These are phyloP conservation scores for Didymella pomorum DNA, from an alignment of 2,329 filamentous ascomycete species.

Conservation along the genomic window DNA sequence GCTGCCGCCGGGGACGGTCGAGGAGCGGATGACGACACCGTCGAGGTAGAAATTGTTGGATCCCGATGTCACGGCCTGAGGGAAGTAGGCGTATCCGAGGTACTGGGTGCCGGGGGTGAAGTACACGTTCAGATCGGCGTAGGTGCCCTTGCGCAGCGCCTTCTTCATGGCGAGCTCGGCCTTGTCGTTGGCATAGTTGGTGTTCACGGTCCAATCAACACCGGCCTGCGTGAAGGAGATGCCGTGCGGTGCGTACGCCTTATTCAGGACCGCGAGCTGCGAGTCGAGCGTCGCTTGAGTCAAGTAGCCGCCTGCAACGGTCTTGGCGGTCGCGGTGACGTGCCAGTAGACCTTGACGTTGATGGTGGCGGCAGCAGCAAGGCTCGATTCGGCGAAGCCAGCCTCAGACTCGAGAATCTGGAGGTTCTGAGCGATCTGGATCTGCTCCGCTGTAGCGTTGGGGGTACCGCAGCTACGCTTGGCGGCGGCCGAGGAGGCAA, in stretches of 20 bases:
- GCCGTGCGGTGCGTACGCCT: slow-evolving; percentile 23
- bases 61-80: slow-evolving; percentile 20
- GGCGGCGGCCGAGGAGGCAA: slow-evolving; percentile 17
- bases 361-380: slow-evolving; percentile 31
- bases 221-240: slow-evolving; percentile 27
- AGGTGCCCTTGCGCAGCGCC: slow-evolving; percentile 32
- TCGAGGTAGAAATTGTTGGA: slow-evolving; percentile 31
- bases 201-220: slow-evolving; percentile 24
- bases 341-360: slow-evolving; percentile 47
- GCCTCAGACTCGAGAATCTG: slow-evolving; percentile 23
- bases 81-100: slow-evolving; percentile 25
- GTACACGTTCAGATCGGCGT: slow-evolving; percentile 41
- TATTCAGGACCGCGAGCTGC: slow-evolving; percentile 26
- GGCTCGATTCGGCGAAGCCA: slow-evolving; percentile 12
- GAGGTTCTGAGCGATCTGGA: slow-evolving; percentile 24
- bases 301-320: slow-evolving; percentile 20
- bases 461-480: slow-evolving; percentile 28
- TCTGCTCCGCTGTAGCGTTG: slow-evolving; percentile 24
- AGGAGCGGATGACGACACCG: slow-evolving; percentile 30
- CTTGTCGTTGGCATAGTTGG: slow-evolving; percentile 20
- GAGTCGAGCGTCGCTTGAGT: slow-evolving; percentile 19
- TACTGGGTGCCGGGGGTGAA: slow-evolving; percentile 22
- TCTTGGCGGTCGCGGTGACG: slow-evolving; percentile 38
- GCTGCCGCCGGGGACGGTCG: slow-evolving; percentile 34
- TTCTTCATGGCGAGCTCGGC: slow-evolving; percentile 24